phyloP scores from a whole-genome alignment of 805 yeast genomes.

The Suhomyces emberorum region DNA sequence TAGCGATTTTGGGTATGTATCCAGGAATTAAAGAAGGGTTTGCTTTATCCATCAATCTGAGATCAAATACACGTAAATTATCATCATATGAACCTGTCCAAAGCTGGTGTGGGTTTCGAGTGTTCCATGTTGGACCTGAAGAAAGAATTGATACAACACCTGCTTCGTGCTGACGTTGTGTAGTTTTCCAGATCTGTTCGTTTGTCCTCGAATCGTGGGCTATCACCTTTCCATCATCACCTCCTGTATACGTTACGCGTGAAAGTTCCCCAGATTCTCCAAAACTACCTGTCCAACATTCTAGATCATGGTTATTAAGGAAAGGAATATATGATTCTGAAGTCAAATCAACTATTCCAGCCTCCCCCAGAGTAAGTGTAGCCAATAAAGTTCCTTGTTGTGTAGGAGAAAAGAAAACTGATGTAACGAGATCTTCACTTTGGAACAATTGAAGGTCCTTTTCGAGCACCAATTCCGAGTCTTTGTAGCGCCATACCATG shows the following conservation, averaged over 20 bases:
- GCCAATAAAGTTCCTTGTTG: conserved; percentile 39
- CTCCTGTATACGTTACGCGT: conserved; percentile 76
- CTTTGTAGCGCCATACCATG: conserved; percentile 52
- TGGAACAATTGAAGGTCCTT: conserved; percentile 46
- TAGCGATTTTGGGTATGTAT: conserved; percentile 46
- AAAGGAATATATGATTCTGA: conserved; percentile 19
- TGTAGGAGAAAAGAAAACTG: conserved; percentile 55
- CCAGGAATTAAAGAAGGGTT: conserved; percentile 41
- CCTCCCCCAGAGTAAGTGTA: conserved; percentile 69
- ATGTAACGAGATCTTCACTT: conserved; percentile 53
- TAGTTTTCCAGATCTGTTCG: conserved; percentile 33
- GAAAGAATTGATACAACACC: conserved; percentile 83
- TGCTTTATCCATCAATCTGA: conserved; percentile 46
- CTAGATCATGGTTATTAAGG: conserved; percentile 56
- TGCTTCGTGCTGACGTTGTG: conserved; percentile 71
- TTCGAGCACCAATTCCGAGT: conserved; percentile 12
- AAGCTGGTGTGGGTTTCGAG: conserved; percentile 42
- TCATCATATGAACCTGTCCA: conserved; percentile 97
- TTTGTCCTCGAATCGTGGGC: conserved; percentile 65
- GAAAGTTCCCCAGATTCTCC: conserved; percentile 52
- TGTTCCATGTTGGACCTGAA: conserved; percentile 41
- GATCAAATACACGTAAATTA: conserved; percentile 61
- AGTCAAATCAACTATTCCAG: conserved; percentile 39
- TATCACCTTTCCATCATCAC: conserved; percentile 77
- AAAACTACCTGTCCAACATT: conserved; percentile 86